Evolutionary conservation across 2,329 filamentous ascomycete species (phyloP), one percentile per base, ranked within the genome.

Genomic region (Diplodia mutila): DNA sequence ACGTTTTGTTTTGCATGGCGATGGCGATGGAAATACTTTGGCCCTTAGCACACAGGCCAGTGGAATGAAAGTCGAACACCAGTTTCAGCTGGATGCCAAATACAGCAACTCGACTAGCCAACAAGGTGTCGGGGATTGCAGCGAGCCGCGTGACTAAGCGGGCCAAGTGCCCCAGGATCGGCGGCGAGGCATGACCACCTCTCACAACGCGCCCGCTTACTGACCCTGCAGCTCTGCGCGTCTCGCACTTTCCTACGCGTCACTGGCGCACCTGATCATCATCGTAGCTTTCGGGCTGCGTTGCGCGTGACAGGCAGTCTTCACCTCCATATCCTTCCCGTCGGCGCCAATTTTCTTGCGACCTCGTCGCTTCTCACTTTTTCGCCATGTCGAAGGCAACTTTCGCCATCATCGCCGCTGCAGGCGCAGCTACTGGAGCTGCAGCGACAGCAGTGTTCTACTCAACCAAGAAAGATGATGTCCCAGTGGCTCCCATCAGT

Each of bases 351-450:
- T n/a, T 51, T 61, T n/a, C 53, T 4, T 48, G 53, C 37, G 4
- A 27, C 14, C 34, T 49, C 51, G n/a, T 2, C 39, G 6, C 23
- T 55, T 34, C 21, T n/a, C 42, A 25, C 61, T 29, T 12, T 21
- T 51, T 66, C 69, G 70, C 69, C 70, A 85, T 85, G 83, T 84
- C 82, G 18, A 85, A 85, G 73, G 76, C 82, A 71, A 84, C 82
- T 18, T 74, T 85, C 66, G 83, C 81, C 25, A 75, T 84, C 69
- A 80, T 84, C 61, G 83, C 82, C 21, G 83, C 81, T 48, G 80
- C 80, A 54, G 77, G 81, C 68, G 83, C 83, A 39, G 82, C 80
- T 29, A 78, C 81, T 16, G 83, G 83, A 51, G 82, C 83, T 69
- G 82, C 81, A 72, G 80, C 80, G 39, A 84, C 82, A 51, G 83